These are phyloP conservation scores for Erythrobasidium yunnanense DNA, from an alignment of 768 basidiomycete species.

Conservation along the genomic window DNA sequence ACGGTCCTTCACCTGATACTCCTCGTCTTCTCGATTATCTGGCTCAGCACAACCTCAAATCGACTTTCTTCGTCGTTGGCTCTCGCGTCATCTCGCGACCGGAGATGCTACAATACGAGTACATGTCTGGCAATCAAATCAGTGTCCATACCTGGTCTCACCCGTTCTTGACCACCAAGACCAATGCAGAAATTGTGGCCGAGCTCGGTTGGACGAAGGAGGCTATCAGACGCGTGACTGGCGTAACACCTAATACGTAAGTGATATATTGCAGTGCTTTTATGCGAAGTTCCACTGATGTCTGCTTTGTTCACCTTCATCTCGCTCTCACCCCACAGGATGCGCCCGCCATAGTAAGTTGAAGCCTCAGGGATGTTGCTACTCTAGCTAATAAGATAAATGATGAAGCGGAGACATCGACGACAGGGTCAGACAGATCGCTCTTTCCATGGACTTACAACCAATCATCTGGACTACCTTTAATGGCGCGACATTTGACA, in stretches of 20 bases:
- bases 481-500: conserved; percentile 57
- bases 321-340: conserved; percentile 22
- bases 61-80: conserved; percentile 81
- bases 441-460: conserved; percentile 65
- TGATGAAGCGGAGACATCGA: conserved; percentile 55
- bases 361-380: too few relatives aligned
- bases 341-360: conserved; percentile 43
- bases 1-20: conserved; percentile 70
- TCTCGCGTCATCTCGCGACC: conserved; percentile 70
- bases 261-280: not conserved
- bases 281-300: too few relatives aligned
- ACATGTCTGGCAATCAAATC: conserved; percentile 68
- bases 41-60: conserved; percentile 53
- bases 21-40: conserved; percentile 63
- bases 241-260: not conserved
- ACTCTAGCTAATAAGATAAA: too few relatives aligned
- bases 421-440: conserved; percentile 70
- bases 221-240: conserved; percentile 47
- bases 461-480: conserved; percentile 84
- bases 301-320: not conserved
- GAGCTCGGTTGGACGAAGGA: conserved; percentile 81
- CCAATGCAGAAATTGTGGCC: conserved; percentile 52
- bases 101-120: conserved; percentile 58
- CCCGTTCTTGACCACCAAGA: conserved; percentile 52
- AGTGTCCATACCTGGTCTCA: conserved; percentile 71